These are phyloP conservation scores for Salix dunnii DNA, from an alignment of 345 rosid species.

Conservation along the genomic window DNA sequence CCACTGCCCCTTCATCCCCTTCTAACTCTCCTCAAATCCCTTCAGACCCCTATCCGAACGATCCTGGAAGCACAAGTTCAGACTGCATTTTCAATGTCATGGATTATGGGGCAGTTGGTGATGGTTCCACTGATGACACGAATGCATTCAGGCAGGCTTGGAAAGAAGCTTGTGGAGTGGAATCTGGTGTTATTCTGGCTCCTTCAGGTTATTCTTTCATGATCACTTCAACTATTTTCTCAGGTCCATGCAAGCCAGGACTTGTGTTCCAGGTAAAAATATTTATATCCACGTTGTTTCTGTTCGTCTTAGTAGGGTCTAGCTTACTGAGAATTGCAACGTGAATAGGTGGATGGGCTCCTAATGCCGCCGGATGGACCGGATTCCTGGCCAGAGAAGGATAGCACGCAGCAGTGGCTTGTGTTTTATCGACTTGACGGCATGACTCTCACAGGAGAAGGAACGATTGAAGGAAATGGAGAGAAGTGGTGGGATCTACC, in stretches of 20 bases:
- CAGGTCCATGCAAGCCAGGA: slow-evolving; percentile 89
- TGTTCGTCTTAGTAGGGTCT: background rate
- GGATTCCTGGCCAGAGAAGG: slow-evolving; percentile 71
- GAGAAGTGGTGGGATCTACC: slow-evolving; percentile 98
- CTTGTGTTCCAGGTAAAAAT: slow-evolving; percentile 63
- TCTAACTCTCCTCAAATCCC: slow-evolving; percentile 36
- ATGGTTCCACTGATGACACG: slow-evolving; percentile 76
- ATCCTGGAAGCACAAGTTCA: slow-evolving; percentile 30
- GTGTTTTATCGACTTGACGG: slow-evolving; percentile 71
- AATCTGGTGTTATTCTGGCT: slow-evolving; percentile 56
- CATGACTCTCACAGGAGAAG: slow-evolving; percentile 66
- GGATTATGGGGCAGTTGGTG: slow-evolving; percentile 76
- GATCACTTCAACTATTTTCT: slow-evolving; percentile 84
- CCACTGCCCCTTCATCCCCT: slow-evolving; percentile 29
- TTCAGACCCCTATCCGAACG: slow-evolving; percentile 62
- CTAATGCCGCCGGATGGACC: slow-evolving; percentile 94
- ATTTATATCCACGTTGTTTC: background rate
- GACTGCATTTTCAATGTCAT: slow-evolving; percentile 60
- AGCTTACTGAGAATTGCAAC: background rate
- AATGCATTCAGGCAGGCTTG: slow-evolving; percentile 72
- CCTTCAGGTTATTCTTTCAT: slow-evolving; percentile 61
- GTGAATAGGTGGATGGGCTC: slow-evolving; percentile 63
- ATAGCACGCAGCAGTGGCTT: slow-evolving; percentile 81
- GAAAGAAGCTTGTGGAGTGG: slow-evolving; percentile 87
- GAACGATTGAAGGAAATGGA: slow-evolving; percentile 94